These are phyloP conservation scores for Trichoderma gamsii DNA, from an alignment of 495 filamentous ascomycete genomes.

Conservation along the genomic window DNA sequence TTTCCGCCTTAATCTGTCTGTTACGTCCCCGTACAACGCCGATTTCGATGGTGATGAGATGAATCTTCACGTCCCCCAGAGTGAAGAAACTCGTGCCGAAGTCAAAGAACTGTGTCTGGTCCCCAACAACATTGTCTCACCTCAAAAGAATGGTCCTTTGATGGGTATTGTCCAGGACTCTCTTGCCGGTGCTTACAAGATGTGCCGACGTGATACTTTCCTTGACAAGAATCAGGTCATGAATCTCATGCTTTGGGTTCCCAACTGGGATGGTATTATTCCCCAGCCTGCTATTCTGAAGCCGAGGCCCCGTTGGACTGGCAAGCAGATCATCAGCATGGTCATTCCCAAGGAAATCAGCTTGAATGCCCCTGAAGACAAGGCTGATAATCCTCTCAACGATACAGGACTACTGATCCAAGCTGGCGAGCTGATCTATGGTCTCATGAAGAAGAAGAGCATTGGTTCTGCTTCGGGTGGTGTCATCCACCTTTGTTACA, in stretches of 20 bases:
- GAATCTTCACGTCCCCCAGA: slow-evolving; percentile 97
- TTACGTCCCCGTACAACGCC: slow-evolving; percentile 97
- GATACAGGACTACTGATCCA: slow-evolving; percentile 80
- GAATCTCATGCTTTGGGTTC: slow-evolving; percentile 94
- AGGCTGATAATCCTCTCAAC: slow-evolving; percentile 55
- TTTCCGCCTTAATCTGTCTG: slow-evolving; percentile 92
- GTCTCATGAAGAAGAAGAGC: slow-evolving; percentile 85
- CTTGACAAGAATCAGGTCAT: slow-evolving; percentile 84
- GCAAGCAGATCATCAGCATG: slow-evolving; percentile 95
- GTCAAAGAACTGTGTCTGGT: slow-evolving; percentile 92
- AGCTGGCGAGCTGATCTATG: slow-evolving; percentile 83
- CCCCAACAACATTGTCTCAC: slow-evolving; percentile 93
- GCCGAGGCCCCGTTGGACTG: slow-evolving; percentile 92
- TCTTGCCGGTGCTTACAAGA: slow-evolving; percentile 91
- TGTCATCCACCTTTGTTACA: slow-evolving; percentile 93
- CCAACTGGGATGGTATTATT: slow-evolving; percentile 93
- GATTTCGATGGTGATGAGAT: slow-evolving; percentile 99
- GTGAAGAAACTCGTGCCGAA: slow-evolving; percentile 92
- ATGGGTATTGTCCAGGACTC: slow-evolving; percentile 99
- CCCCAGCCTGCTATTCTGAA: slow-evolving; percentile 87
- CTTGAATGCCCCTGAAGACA: slow-evolving; percentile 55
- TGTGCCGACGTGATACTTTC: slow-evolving; percentile 89
- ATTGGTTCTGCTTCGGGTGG: slow-evolving; percentile 81
- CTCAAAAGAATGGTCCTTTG: slow-evolving; percentile 90
- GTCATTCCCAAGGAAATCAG: slow-evolving; percentile 84